Percentiles rank a stretch among this genome's conserved stretches.
phyloP scores from a whole-genome alignment of 2,329 filamentous ascomycete species.

The Dissoconium aciculare region DNA sequence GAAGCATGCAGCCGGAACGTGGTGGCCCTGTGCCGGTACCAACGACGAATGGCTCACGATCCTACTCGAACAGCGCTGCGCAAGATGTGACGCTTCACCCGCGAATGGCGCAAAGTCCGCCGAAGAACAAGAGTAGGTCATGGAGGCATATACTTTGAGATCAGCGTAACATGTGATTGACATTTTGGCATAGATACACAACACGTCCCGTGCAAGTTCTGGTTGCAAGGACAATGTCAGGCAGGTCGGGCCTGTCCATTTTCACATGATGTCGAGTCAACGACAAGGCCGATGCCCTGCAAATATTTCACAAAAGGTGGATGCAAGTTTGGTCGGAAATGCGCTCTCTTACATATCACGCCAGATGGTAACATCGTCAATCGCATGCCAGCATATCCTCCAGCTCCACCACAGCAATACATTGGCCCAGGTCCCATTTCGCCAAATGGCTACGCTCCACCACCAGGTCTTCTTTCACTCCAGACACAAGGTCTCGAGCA shows the following conservation, averaged over 20 bases:
- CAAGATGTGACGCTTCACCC: conserved; percentile 11
- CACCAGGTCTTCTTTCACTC: conserved; percentile 23
- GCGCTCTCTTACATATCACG: conserved; percentile 88
- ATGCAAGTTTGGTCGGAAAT: conserved; percentile 97
- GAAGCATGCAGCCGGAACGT: too few relatives aligned
- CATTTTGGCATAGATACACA: conserved; percentile 54
- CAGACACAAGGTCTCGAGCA: conserved; percentile 21
- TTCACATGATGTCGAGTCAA: conserved; percentile 75
- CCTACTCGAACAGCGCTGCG: too few relatives aligned
- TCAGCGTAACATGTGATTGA: conserved; percentile 11
- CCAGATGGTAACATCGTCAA: conserved; percentile 89
- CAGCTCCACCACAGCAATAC: conserved; percentile 10
- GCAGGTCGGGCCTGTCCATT: conserved; percentile 93
- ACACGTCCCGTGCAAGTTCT: conserved; percentile 99
- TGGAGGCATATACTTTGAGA: conserved; percentile 1
- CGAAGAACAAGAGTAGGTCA: conserved; percentile 34
- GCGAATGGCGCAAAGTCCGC: conserved; percentile 31
- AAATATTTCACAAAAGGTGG: conserved; percentile 99
- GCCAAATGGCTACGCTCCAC: conserved; percentile 13
- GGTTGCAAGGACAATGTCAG: conserved; percentile 87
- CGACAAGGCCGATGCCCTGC: conserved; percentile 75
- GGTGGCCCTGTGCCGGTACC: too few relatives aligned
- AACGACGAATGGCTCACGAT: too few relatives aligned
- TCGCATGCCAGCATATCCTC: conserved; percentile 27
- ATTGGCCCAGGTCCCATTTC: conserved; percentile 3